Percentiles rank a stretch among this genome's conserved stretches.
These are phyloP conservation scores for Polytrichum formosum DNA, from an alignment of 225 moss, liverwort and hornwort genomes.

Conservation along the genomic window DNA sequence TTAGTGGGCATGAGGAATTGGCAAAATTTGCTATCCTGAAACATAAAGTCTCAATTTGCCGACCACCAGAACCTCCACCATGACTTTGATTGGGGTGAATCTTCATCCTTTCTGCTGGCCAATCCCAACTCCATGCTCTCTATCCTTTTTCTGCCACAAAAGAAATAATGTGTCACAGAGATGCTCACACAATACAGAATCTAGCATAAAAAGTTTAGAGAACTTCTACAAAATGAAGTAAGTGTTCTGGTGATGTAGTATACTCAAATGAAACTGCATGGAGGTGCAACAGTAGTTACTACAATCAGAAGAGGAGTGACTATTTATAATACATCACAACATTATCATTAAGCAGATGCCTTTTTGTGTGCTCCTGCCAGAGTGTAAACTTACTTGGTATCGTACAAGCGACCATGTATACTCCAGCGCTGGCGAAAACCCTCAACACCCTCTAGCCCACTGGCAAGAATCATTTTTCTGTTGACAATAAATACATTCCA, in stretches of 20 bases:
- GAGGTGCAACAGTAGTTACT: background rate
- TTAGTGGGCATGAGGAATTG: too few relatives aligned
- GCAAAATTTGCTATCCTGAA: too few relatives aligned
- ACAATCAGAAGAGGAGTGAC: background rate
- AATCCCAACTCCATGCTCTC: conserved; percentile 63
- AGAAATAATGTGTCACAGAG: background rate
- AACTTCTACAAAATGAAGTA: background rate
- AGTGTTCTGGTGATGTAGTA: background rate
- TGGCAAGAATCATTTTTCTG: conserved; percentile 80
- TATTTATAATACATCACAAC: background rate
- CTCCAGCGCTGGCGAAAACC: conserved; percentile 95
- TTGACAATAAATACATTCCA: conserved; percentile 3
- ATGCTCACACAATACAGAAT: background rate
- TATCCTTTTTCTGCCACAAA: conserved; percentile 61
- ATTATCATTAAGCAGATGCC: background rate
- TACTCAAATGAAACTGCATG: background rate
- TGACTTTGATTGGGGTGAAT: conserved; percentile 32
- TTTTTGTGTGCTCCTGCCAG: background rate
- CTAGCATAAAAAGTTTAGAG: background rate
- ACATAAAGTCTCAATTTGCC: background rate
- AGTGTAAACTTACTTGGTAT: conserved; percentile 53
- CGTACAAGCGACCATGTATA: conserved; percentile 76
- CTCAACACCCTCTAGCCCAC: conserved; percentile 78
- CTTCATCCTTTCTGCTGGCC: conserved; percentile 39
- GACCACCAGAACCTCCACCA: conserved; percentile 52